These are phyloP conservation scores for Chytriomyces hyalinus DNA, from an alignment of 192 early-diverging fungal species.

Conservation along the genomic window DNA sequence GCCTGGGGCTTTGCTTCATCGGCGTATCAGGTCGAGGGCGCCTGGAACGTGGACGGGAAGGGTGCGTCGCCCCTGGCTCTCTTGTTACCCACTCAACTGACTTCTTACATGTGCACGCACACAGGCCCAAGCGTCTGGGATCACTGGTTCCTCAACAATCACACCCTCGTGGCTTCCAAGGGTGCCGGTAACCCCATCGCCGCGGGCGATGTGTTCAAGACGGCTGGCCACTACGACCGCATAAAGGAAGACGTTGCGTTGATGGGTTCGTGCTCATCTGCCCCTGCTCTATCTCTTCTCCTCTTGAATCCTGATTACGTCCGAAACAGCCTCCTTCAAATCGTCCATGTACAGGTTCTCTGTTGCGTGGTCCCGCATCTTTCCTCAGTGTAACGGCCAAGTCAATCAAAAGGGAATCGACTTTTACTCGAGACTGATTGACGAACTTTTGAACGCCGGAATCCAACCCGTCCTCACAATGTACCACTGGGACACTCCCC, in stretches of 20 bases:
- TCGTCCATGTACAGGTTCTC: slow-evolving; percentile 49
- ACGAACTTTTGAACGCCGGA: slow-evolving; percentile 44
- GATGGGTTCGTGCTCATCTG: slow-evolving; percentile 44
- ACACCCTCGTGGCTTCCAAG: neutral
- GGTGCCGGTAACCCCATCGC: slow-evolving; percentile 2
- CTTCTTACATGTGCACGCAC: neutral
- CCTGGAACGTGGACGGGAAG: slow-evolving; percentile 52
- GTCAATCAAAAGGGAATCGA: slow-evolving; percentile 49
- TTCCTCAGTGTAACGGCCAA: slow-evolving; percentile 35
- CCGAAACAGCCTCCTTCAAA: slow-evolving; percentile 19
- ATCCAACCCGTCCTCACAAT: slow-evolving; percentile 48
- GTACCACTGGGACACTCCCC: slow-evolving; percentile 53
- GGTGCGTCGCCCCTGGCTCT: neutral
- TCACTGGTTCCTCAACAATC: slow-evolving; percentile 29
- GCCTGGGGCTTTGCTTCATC: slow-evolving; percentile 30
- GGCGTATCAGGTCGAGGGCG: slow-evolving; percentile 55
- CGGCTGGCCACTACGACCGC: slow-evolving; percentile 38
- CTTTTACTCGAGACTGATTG: slow-evolving; percentile 51
- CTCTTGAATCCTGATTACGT: neutral
- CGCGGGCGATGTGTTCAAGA: no score
- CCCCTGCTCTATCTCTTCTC: slow-evolving; percentile 35
- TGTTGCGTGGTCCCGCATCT: slow-evolving; percentile 53
- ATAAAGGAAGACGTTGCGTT: slow-evolving; percentile 42
- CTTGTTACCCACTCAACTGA: neutral
- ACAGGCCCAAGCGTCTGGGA: slow-evolving; percentile 53